Evolutionary conservation across 106 monocot genomes (phyloP), one percentile per base, ranked within the genome.

Genomic region (Hemerocallis citrina): DNA sequence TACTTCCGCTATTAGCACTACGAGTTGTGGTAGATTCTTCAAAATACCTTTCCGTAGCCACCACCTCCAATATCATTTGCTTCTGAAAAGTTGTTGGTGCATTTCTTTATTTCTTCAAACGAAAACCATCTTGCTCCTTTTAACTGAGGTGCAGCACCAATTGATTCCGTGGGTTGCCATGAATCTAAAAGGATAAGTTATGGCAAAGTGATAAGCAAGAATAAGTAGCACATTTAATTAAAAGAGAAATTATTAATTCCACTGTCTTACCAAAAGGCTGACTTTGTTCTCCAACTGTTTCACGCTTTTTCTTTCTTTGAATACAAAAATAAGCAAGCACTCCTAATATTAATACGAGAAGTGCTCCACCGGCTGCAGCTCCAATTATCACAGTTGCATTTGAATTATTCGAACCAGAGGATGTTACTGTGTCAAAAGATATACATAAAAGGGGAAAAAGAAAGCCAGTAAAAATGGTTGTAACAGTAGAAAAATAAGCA

Each of bases 1-100:
- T n/a, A n/a, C n/a, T n/a, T n/a, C n/a, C n/a, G n/a, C n/a, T n/a
- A n/a, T n/a, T n/a, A n/a, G n/a, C n/a, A n/a, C n/a, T n/a, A n/a
- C n/a, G n/a, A n/a, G n/a, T n/a, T n/a, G n/a, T n/a, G n/a, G n/a
- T n/a, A n/a, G n/a, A n/a, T n/a, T n/a, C n/a, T n/a, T n/a, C n/a
- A n/a, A n/a, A 34, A 10, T 64, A 78, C 84, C 49, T 76, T 84
- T 43, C 79, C 79, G 17, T 75, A 79, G 15, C 79, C 72, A 0
- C 84, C 79, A 33, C 4, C 21, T 45, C 81, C 80, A 19, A 81
- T 61, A 0, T 54, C 75, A 71, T 81, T 81, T 3, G 55, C 34
- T 47, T 52, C 67, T 5, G 80, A 71, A 55, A 81, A 81, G 30
- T 68, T 72, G 21, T 71, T 72, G 32, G 80, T 81, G 66, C 61